Evolutionary conservation across 495 filamentous ascomycete genomes (phyloP), one percentile per base, ranked within the genome.

Genomic region (Glutinoglossum americanum): DNA sequence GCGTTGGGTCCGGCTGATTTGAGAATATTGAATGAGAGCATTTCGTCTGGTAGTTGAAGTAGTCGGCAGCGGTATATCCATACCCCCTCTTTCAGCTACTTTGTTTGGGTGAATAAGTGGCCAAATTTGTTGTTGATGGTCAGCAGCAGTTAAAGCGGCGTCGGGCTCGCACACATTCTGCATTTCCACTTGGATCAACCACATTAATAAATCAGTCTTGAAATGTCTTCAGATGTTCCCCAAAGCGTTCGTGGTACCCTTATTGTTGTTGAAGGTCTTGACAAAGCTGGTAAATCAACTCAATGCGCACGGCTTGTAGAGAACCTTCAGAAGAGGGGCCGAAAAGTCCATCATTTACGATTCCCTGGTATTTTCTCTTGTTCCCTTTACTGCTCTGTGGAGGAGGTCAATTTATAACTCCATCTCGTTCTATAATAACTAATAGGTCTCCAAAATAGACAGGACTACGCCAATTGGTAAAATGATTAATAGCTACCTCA

Each of bases 231-330:
- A 45, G 17, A 21, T 45, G 10, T n/a, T 21, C 17, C 41, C n/a
- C 41, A 23, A 45, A 19, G 41, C 21, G 41, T 23, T 21, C 41
- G 41, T 62, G 87, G 87, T 53, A 76, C 84, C 33, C 79, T 98
- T 44, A 81, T 97, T 51, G 84, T 92, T 19, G 81, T 98, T 58
- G 92, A 98, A 71, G 92, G 92, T 27, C 78, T 98, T 56, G 92
- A 98, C 65, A 83, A 87, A 59, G 84, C 89, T 39, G 92, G 92
- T 44, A 98, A 98, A 75, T 92, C 89, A 4, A 96, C 90, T 32
- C 92, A 98, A 74, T 89, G 86, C 62, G 76, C 83, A 58, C 73
- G 79, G 56, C 73, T 98, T 56, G 80, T 74, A 67, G 69, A 78
- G 64, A 74, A 69, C 60, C 72, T 94, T 61, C 68, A 78, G 70